Evolutionary conservation across 78 protist species (phyloP).

Genomic region (Dictyostelium intermedium): DNA sequence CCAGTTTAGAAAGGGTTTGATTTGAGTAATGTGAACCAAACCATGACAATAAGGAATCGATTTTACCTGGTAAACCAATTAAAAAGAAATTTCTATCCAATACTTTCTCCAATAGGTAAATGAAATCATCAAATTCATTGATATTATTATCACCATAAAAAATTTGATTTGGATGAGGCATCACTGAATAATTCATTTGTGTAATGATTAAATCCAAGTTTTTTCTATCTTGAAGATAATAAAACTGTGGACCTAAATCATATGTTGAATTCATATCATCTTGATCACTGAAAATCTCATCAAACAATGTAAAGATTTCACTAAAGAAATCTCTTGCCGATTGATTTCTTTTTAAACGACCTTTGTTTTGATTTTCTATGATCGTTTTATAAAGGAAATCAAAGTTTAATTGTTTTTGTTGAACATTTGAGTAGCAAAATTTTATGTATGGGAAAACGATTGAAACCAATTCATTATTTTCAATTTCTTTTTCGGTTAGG

Average conservation of each 20-base stretch:
- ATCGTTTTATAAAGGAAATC: neutral
- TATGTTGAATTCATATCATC: neutral
- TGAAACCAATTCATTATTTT: neutral
- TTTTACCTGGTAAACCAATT: slow-evolving; percentile 12
- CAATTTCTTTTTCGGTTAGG: no score
- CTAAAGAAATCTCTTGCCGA: neutral
- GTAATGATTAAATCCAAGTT: neutral
- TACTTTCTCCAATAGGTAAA: neutral
- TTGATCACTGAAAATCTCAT: neutral
- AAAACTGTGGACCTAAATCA: neutral
- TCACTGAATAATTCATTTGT: neutral
- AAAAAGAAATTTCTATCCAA: neutral
- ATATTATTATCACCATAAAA: neutral
- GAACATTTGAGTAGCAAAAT: slow-evolving; percentile 15
- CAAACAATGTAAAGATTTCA: neutral
- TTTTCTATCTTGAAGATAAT: neutral
- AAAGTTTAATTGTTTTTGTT: no score
- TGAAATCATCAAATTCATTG: slow-evolving; percentile 10
- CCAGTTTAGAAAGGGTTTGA: neutral
- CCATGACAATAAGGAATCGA: neutral
- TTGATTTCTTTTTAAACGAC: neutral
- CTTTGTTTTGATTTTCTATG: neutral
- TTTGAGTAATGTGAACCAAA: neutral
- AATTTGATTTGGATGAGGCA: slow-evolving; percentile 48
- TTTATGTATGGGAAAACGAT: neutral